Base-by-base conservation (phyloP, 352 stramenopile species). In the Globisporangium middletonii region DNA sequence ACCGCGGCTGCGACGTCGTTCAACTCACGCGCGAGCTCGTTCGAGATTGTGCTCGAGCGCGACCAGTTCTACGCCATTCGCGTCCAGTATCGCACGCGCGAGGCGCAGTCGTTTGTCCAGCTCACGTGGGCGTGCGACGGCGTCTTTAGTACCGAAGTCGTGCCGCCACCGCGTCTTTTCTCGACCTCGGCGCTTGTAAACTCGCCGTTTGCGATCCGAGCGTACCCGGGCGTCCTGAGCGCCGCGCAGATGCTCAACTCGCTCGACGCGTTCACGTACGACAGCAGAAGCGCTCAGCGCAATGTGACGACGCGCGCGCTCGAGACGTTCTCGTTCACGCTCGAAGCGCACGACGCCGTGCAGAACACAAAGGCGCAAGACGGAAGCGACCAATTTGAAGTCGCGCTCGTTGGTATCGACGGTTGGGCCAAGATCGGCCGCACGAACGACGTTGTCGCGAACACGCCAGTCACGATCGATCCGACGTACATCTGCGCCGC, bases 381-480 rank as follows among this genome's bases (percentile, higher is more conserved):
- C 53, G 94, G 91, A 8, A 82, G 67, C 28, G 79, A 94, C 45
- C 8, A 18, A 0, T 95, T 97, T 49, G 73, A 95, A 12, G 84
- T 98, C 1, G 83, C 73, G 12, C 73, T 98, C 8, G 60, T 84
- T 28, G 95, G 92, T 3, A 68, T 67, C 11, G 72, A 64, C 15
- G 92, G 87, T 11, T 98, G 93, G 94, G 92, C 94, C 0, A 56
- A 67, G 33, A 79, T 83, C 41, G 94, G 93, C 4, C 86, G 92
- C 16, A 75, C 90, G 9, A 97, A 97, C 51, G 89, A 97, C 33
- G 65, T 88, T 6, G 62, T 78, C 2, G 41, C 61, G 0, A 61
- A 57, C 9, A 46, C 60, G n/a, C 65, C 81, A 15, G 63, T 84
- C 26, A 56, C 58, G 2, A 66, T 92, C 30, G 58, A 72, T 9